These are phyloP conservation scores for Saccharum hybrid DNA, from an alignment of 202 grass and related monocot genomes.

Conservation along the genomic window DNA sequence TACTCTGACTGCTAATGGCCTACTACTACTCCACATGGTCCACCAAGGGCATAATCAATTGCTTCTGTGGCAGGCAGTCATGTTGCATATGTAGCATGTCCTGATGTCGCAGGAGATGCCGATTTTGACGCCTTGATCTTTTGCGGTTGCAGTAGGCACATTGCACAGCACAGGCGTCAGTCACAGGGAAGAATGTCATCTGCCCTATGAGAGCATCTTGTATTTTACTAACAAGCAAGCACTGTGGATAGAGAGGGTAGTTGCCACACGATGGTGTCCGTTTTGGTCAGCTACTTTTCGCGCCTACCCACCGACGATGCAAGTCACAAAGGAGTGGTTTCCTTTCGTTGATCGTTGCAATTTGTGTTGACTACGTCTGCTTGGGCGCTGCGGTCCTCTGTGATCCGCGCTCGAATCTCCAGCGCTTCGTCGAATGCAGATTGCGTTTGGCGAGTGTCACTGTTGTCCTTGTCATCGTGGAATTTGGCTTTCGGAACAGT, in stretches of 20 bases:
- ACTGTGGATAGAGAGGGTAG: not conserved
- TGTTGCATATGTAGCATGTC: conserved; percentile 42
- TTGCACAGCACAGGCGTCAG: not conserved
- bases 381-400: not conserved
- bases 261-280: not conserved
- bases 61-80: not conserved
- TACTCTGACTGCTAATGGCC: conserved; percentile 32
- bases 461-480: not conserved
- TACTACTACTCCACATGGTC: not conserved
- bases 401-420: conserved; percentile 24
- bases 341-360: conserved; percentile 9
- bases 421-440: conserved; percentile 5
- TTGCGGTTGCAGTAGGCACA: not conserved
- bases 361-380: not conserved
- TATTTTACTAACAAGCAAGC: not conserved
- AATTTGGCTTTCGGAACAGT: not conserved
- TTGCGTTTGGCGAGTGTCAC: conserved; percentile 1
- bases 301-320: conserved; percentile 8
- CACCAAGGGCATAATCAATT: not conserved
- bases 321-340: not conserved
- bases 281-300: conserved; percentile 39
- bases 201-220: not conserved
- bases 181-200: not conserved
- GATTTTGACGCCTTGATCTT: conserved; percentile 10
- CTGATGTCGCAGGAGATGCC: not conserved